Evolutionary conservation across 345 rosid species (phyloP).

Genomic region (Aquilaria yunnanensis): DNA sequence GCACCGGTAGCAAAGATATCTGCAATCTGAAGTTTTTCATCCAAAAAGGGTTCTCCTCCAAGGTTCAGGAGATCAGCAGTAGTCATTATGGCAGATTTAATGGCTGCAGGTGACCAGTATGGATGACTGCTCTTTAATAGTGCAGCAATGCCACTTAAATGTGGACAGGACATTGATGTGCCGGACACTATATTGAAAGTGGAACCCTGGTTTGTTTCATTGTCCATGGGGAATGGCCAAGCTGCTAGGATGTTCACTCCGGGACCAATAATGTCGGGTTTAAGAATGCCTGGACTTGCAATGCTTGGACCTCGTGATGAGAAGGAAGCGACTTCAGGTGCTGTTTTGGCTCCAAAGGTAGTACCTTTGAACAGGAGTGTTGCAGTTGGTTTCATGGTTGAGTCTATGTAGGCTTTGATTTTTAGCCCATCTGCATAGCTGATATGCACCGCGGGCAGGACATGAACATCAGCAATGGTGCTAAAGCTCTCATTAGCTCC

Average conservation of each 20-base stretch:
- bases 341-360: slow-evolving; percentile 16
- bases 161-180: slow-evolving; percentile 47
- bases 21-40: slow-evolving; percentile 26
- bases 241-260: slow-evolving; percentile 36
- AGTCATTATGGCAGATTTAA: slow-evolving; percentile 38
- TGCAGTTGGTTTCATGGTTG: slow-evolving; percentile 15
- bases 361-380: slow-evolving; percentile 20
- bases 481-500: slow-evolving; percentile 21
- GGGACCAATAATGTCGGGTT: slow-evolving; percentile 44
- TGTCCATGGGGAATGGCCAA: slow-evolving; percentile 14
- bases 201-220: slow-evolving; percentile 14
- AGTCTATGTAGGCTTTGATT: slow-evolving; percentile 21
- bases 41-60: slow-evolving; percentile 26
- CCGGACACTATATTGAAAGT: slow-evolving; percentile 26
- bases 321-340: slow-evolving; percentile 36
- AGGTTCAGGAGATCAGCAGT: slow-evolving; percentile 27
- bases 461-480: slow-evolving; percentile 19
- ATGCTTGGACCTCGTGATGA: slow-evolving; percentile 45
- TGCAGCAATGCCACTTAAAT: slow-evolving; percentile 33
- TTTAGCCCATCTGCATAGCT: slow-evolving; percentile 15
- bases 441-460: slow-evolving; percentile 19
- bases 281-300: slow-evolving; percentile 37
- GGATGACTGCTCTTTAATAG: slow-evolving; percentile 36
- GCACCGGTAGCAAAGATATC: slow-evolving; percentile 35
- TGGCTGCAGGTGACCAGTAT: slow-evolving; percentile 37